These are phyloP conservation scores for Xylaria acuta DNA, from an alignment of 495 filamentous ascomycete genomes.

Conservation along the genomic window DNA sequence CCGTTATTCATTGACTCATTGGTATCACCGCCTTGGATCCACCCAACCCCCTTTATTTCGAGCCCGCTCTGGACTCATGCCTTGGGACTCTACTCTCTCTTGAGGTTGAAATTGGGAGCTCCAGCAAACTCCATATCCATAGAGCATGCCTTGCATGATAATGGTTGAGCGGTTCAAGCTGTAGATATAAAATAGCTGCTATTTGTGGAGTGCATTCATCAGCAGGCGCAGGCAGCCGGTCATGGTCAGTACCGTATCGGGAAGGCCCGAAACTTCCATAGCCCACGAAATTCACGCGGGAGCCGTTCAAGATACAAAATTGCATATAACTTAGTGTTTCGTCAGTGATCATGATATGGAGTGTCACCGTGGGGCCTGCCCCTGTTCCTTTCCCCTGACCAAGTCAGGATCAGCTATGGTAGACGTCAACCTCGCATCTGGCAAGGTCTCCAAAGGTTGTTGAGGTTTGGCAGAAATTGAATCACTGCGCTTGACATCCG, in stretches of 20 bases:
- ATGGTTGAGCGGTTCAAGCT: background rate
- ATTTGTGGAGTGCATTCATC: background rate
- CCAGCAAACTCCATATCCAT: background rate
- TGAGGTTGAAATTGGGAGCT: background rate
- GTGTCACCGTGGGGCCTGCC: slow-evolving; percentile 22
- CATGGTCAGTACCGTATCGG: background rate
- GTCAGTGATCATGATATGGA: background rate
- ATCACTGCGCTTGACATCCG: slow-evolving; percentile 44
- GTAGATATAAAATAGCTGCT: background rate
- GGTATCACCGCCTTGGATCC: background rate
- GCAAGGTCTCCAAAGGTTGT: slow-evolving; percentile 46
- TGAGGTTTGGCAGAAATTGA: slow-evolving; percentile 38
- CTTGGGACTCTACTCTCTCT: background rate
- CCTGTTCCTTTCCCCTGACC: slow-evolving; percentile 26
- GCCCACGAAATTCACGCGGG: background rate
- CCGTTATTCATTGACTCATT: slow-evolving; percentile 1
- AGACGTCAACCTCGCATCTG: slow-evolving; percentile 44
- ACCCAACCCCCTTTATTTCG: background rate
- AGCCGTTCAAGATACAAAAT: background rate
- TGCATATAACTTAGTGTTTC: background rate
- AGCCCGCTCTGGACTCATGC: background rate
- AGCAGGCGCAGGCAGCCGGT: slow-evolving; percentile 1
- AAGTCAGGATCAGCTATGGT: slow-evolving; percentile 28
- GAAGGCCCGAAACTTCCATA: background rate
- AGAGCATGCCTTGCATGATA: background rate